These are phyloP conservation scores for Xerocomus brunneocitrinus DNA, from an alignment of 768 basidiomycete genomes.

Conservation along the genomic window DNA sequence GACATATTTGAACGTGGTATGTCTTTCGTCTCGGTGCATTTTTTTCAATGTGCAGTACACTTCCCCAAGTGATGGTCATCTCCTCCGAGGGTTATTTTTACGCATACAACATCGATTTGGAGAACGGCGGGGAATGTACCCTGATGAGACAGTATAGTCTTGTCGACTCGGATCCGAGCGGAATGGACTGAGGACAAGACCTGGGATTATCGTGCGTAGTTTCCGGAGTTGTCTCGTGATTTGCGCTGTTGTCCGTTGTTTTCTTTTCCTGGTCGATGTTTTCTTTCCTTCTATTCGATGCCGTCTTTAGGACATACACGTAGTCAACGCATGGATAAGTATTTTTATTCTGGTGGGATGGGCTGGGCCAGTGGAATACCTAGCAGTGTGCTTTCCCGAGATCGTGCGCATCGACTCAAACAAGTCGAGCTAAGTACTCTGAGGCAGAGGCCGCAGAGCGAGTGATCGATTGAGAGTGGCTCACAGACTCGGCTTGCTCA, in stretches of 20 bases:
- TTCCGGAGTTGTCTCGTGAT: background rate
- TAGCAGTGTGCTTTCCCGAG: background rate
- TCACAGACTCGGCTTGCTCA: background rate
- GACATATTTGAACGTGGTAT: background rate
- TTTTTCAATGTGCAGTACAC: conserved; percentile 49
- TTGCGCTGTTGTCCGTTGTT: background rate
- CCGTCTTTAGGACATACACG: conserved; percentile 1
- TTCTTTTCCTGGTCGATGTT: background rate
- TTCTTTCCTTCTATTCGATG: background rate
- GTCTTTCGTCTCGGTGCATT: background rate
- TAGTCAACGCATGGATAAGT: background rate
- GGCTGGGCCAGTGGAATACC: background rate
- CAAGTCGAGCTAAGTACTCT: background rate
- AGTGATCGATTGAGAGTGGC: background rate
- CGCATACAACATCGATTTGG: conserved; percentile 91
- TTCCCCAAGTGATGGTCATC: conserved; percentile 96
- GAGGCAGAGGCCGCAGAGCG: background rate
- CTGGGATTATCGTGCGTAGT: background rate
- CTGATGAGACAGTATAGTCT: conserved; percentile 88
- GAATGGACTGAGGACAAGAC: conserved; percentile 24
- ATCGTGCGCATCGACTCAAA: background rate
- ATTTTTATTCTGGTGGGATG: background rate
- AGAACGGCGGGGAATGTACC: conserved; percentile 92
- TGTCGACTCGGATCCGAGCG: conserved; percentile 25
- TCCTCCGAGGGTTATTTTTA: conserved; percentile 96